phyloP scores from a whole-genome alignment of 75 land plant genomes.

The Picea sitchensis region DNA sequence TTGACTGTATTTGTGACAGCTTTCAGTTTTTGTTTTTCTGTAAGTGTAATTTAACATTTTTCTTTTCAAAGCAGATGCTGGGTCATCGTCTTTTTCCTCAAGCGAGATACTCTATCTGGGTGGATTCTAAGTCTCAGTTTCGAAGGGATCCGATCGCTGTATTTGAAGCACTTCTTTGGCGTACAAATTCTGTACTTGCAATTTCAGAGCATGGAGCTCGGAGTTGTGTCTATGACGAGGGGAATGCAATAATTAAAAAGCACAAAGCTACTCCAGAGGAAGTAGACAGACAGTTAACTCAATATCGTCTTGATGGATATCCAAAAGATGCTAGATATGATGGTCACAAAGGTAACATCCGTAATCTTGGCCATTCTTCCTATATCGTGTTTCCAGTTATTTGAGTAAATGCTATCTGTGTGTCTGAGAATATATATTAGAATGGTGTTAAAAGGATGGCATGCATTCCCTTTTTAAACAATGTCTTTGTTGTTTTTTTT shows the following conservation, averaged over 20 bases:
- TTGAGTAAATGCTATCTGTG: not conserved
- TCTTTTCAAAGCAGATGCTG: slow-evolving; percentile 60
- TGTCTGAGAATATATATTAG: not conserved
- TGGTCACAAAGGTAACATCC: slow-evolving; percentile 83
- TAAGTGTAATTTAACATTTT: not conserved
- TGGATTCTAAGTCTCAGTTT: slow-evolving; percentile 97
- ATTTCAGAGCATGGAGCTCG: slow-evolving; percentile 99
- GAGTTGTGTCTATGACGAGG: slow-evolving; percentile 93
- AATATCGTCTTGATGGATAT: slow-evolving; percentile 77
- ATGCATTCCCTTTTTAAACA: not conserved
- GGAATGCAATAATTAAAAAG: slow-evolving; percentile 81
- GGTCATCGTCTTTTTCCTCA: slow-evolving; percentile 86
- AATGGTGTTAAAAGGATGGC: not conserved
- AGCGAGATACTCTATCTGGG: slow-evolving; percentile 94
- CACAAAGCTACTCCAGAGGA: slow-evolving; percentile 96
- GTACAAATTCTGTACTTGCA: slow-evolving; percentile 64
- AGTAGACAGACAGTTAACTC: slow-evolving; percentile 72
- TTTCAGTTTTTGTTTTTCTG: slow-evolving; percentile 3
- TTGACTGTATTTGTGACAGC: not conserved
- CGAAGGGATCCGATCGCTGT: slow-evolving; percentile 96
- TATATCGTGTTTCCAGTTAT: slow-evolving; percentile 5
- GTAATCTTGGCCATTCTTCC: not conserved
- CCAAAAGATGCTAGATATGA: slow-evolving; percentile 76
- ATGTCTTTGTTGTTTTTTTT: not conserved
- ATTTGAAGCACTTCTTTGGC: slow-evolving; percentile 90